A percentile compares a stretch with the other conserved stretches of the same genome.
Evolutionary conservation across 1,284 basidiomycete species (phyloP).

Genomic region (Sanghuangporus weigelae): DNA sequence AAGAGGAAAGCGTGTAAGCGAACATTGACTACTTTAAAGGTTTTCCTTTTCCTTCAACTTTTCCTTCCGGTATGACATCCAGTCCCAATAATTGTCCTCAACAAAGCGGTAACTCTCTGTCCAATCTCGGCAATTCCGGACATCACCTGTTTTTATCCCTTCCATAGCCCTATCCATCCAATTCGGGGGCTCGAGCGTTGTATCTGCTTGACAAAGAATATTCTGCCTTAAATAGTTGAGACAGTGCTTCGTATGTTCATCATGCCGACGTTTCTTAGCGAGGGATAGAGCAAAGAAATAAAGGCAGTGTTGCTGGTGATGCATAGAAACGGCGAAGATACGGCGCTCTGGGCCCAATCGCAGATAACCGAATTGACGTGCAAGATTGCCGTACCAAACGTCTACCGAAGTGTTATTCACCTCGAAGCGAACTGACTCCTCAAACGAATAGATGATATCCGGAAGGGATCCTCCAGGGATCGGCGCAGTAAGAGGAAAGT

Average conservation of each 20-base stretch:
- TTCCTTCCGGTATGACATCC: background rate
- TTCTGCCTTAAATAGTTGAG: conserved; percentile 39
- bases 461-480: background rate
- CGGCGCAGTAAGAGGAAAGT: background rate
- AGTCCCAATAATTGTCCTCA: background rate
- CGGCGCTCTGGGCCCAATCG: conserved; percentile 8
- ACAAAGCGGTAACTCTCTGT: background rate
- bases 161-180: background rate
- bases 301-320: conserved; percentile 13
- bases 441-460: background rate
- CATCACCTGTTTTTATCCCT: background rate
- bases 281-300: background rate
- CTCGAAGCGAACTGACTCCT: background rate
- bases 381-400: background rate
- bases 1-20: too few species aligned
- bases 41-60: background rate
- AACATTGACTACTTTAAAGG: background rate
- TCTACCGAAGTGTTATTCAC: background rate
- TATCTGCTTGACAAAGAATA: conserved; percentile 37
- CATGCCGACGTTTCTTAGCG: background rate
- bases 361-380: conserved; percentile 6
- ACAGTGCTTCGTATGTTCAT: conserved; percentile 29
- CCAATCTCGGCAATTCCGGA: background rate
- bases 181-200: conserved; percentile 34
- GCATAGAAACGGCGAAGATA: conserved; percentile 10